phyloP scores from a whole-genome alignment of 345 rosid species.

The Boechera stricta region DNA sequence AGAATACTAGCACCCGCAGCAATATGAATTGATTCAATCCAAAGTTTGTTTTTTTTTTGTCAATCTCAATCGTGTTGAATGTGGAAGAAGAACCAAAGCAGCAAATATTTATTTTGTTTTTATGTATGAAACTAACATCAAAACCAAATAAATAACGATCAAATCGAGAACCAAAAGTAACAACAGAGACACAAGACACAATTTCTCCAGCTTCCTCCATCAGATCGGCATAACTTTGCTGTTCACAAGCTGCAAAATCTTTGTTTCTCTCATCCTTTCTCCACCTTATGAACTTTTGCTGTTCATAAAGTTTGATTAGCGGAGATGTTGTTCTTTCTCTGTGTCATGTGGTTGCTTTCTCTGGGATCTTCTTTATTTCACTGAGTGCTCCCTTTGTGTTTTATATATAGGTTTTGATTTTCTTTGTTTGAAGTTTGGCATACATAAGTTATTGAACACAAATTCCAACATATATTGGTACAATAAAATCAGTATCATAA shows the following conservation, averaged over 20 bases:
- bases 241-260: background rate
- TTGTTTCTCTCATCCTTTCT: conserved; percentile 2
- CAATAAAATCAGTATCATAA: too few species aligned
- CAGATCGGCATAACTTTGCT: conserved; percentile 43
- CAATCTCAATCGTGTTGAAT: too few species aligned
- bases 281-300: background rate
- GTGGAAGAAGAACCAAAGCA: too few species aligned
- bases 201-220: conserved; percentile 62
- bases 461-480: too few species aligned
- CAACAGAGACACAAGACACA: conserved; percentile 27
- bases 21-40: conserved; percentile 28
- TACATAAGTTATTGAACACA: too few species aligned
- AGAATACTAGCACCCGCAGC: background rate
- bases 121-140: background rate
- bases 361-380: background rate
- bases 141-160: background rate
- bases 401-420: conserved; percentile 1
- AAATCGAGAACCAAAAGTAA: too few species aligned
- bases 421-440: background rate
- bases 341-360: conserved; percentile 7
- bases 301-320: background rate
- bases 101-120: background rate
- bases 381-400: too few species aligned
- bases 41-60: background rate
- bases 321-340: background rate